Evolutionary conservation across 75 land plant species (phyloP).

Genomic region (Adiantum capillusveneris): DNA sequence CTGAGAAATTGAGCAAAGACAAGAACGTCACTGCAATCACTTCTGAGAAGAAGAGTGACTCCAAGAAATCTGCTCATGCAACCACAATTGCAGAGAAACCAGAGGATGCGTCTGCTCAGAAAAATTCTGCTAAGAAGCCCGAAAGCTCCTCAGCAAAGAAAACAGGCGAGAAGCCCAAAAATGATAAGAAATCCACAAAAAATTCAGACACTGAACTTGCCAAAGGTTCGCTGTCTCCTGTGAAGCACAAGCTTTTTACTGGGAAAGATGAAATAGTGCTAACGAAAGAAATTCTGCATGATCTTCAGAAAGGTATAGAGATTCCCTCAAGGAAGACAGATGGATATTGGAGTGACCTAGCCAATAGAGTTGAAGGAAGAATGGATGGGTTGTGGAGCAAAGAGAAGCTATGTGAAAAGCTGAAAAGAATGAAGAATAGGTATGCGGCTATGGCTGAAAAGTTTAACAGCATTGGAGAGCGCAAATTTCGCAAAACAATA

Average conservation of each 20-base stretch:
- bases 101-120: too few relatives aligned
- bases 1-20: too few relatives aligned
- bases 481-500: background rate
- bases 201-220: background rate
- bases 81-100: too few relatives aligned
- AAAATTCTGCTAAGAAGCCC: too few relatives aligned
- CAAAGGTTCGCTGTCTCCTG: background rate
- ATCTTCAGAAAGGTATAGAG: background rate
- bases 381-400: background rate
- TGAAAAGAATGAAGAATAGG: background rate
- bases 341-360: background rate
- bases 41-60: too few relatives aligned
- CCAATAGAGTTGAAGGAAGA: background rate
- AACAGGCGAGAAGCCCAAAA: background rate
- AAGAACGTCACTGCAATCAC: too few relatives aligned
- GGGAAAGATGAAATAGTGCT: background rate
- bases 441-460: background rate
- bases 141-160: too few relatives aligned
- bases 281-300: background rate
- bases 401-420: slow-evolving; percentile 1
- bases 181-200: background rate
- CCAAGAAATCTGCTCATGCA: too few relatives aligned
- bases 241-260: background rate
- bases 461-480: background rate
- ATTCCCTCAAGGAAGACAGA: background rate